Conservation (phyloP, 2,329 filamentous ascomycete genomes). For the Penicillium nordicum region DNA sequence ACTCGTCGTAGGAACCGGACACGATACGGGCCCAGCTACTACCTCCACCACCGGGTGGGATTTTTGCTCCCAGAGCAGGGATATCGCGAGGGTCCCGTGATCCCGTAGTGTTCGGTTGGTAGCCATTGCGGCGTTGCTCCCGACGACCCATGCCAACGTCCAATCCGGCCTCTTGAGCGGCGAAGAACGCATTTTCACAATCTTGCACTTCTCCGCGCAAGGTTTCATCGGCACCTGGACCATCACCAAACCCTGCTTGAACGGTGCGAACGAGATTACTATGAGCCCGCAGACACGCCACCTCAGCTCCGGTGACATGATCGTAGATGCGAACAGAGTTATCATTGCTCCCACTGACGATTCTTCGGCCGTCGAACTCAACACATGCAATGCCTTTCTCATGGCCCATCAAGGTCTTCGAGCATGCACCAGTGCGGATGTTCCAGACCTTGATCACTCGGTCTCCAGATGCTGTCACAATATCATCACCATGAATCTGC, state of each 20-base stretch:
- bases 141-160: conserved; percentile 34
- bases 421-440: conserved; percentile 72
- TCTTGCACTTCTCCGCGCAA: conserved; percentile 68
- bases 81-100: conserved; percentile 73
- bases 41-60: conserved; percentile 87
- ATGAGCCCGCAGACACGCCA: conserved; percentile 81
- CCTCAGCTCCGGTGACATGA: conserved; percentile 76
- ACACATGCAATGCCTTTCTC: conserved; percentile 96
- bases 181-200: conserved; percentile 70
- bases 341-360: conserved; percentile 94
- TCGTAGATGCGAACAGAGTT: conserved; percentile 96
- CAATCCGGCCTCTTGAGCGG: conserved; percentile 50
- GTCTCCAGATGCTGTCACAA: conserved; percentile 94
- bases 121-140: conserved; percentile 52
- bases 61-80: conserved; percentile 71
- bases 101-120: conserved; percentile 61
- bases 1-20: conserved; percentile 94
- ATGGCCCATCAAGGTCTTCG: conserved; percentile 78
- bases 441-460: conserved; percentile 94
- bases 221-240: conserved; percentile 73
- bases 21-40: conserved; percentile 91
- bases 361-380: conserved; percentile 88
- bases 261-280: conserved; percentile 84
- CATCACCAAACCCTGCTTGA: conserved; percentile 88
- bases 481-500: conserved; percentile 77